Conservation (phyloP, 2,329 filamentous ascomycete genomes). For the Hirsutella minnesotensis region DNA sequence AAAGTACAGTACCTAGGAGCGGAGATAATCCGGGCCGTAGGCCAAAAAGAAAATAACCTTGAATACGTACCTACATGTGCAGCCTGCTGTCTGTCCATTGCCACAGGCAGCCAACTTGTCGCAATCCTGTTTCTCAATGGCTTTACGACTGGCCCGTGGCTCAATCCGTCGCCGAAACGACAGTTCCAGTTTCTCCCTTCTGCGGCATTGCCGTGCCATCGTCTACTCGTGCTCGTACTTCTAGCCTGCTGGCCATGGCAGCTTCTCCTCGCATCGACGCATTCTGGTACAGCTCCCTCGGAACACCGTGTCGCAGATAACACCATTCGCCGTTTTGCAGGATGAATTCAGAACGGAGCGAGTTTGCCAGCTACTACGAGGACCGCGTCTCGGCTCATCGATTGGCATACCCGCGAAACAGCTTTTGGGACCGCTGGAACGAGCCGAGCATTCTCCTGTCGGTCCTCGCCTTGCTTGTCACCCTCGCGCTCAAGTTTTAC, state of each 20-base stretch:
- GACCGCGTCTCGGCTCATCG: slow-evolving; percentile 20
- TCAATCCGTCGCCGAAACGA: too few species aligned
- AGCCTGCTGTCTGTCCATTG: background rate
- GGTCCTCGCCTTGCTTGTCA: slow-evolving; percentile 18
- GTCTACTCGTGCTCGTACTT: background rate
- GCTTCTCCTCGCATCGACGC: slow-evolving; percentile 5
- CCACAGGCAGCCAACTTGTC: background rate
- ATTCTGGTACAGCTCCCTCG: slow-evolving; percentile 1
- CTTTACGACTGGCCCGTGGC: too few species aligned
- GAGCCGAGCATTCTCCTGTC: slow-evolving; percentile 24
- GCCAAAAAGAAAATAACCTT: too few species aligned
- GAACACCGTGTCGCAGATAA: slow-evolving; percentile 7
- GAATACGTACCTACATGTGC: too few species aligned
- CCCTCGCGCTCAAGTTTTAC: slow-evolving; percentile 22
- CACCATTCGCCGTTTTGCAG: slow-evolving; percentile 11
- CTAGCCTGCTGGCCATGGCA: slow-evolving; percentile 9
- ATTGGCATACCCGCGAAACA: slow-evolving; percentile 15
- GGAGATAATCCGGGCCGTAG: slow-evolving; percentile 1
- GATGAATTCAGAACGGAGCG: slow-evolving; percentile 21
- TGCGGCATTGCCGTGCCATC: background rate
- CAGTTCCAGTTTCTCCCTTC: too few species aligned
- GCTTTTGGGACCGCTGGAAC: slow-evolving; percentile 18
- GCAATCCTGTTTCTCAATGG: background rate
- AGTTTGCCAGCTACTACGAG: slow-evolving; percentile 23
- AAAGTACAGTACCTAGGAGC: background rate